Evolutionary conservation across 345 rosid genomes (phyloP), one percentile per base, ranked within the genome.

Genomic region (Clausena lansium): DNA sequence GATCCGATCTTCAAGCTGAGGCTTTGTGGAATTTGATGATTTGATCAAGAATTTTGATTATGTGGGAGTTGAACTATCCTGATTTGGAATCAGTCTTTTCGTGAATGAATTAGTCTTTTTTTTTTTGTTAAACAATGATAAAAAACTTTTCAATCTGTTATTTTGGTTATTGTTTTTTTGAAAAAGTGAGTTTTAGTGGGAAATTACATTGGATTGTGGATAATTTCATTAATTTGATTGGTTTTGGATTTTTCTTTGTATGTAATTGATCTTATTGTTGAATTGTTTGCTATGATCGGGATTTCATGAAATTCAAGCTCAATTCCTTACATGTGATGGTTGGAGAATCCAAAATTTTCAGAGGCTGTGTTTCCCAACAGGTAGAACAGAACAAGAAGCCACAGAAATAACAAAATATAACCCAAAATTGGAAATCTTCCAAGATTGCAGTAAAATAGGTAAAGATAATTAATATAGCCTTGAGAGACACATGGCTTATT

Each of bases 331-430:
- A 70, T 76, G 67, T 60, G 66, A 57, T 25, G 33, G 69, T 24
- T 59, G 24, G 52, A 58, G 77, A 74, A 62, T 55, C 52, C 28
- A 67, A 95, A 95, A 87, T 95, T 93, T 17, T 88, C 92, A 19
- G 99, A 89, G 55, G 99, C 98, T 5, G 99, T 95, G 86, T 91
- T 88, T 52, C 97, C 99, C 74, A 93, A 70, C 55, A 93, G 69
- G 82, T 92, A 95, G 80, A 95, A 93, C 84, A 95, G 85, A 41
- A 92, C 89, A 19, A 90, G 81, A 7, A 95, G 87, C 99, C 97
- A 95, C 15, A 86, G 59, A 41, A 89, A 70, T 30, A 93, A 70
- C 71, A 91, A 79, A 74, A 62, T 80, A 76, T 88, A 79, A 8
- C 98, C 98, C 76, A 89, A 59, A 45, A 84, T 7, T 33, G 90